phyloP scores from a whole-genome alignment of 441 rosid species.

The Kokia cookei region DNA sequence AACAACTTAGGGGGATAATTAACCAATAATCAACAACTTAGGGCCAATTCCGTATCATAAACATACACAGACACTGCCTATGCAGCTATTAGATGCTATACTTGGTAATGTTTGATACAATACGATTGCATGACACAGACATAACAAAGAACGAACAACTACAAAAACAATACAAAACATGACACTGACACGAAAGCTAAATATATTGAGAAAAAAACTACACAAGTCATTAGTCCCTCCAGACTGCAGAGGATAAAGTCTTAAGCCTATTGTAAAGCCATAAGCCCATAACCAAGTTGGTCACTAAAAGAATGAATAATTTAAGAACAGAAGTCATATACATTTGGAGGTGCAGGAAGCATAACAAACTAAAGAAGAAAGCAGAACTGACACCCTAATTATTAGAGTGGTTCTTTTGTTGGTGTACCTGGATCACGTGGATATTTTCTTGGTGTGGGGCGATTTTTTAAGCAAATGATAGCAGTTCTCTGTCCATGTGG shows the following conservation, averaged over 20 bases:
- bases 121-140: not conserved
- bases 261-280: not conserved
- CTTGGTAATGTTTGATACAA: not conserved
- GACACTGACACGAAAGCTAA: not conserved
- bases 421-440: conserved; percentile 87
- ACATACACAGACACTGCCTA: not conserved
- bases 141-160: not conserved
- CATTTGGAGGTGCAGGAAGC: conserved; percentile 5
- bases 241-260: not conserved
- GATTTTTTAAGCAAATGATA: conserved; percentile 58
- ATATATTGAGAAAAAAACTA: not conserved
- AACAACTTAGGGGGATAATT: not conserved
- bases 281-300: not conserved
- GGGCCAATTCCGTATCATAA: not conserved
- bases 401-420: conserved; percentile 58
- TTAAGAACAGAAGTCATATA: not conserved
- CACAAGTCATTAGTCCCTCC: not conserved
- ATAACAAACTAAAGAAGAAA: not conserved
- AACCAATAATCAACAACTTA: not conserved
- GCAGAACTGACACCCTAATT: not conserved
- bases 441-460: conserved; percentile 58
- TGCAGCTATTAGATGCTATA: not conserved
- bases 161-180: not conserved
- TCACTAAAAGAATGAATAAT: not conserved
- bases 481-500: conserved; percentile 80